Base-by-base conservation (phyloP, 768 basidiomycete genomes). In the Rhodotorula graminis region DNA sequence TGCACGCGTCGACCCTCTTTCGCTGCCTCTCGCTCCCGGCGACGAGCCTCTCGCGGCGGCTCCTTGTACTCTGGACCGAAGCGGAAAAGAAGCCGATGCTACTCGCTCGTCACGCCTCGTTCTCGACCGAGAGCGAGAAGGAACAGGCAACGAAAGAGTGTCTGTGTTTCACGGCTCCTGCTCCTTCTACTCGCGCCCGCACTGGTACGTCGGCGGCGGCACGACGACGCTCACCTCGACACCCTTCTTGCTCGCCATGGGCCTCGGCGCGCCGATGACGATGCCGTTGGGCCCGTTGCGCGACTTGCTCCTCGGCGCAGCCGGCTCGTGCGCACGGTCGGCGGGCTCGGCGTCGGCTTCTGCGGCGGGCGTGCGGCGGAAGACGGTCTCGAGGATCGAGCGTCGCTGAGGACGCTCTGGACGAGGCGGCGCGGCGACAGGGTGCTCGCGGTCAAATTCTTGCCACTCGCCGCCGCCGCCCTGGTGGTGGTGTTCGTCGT, bases 251-350 rank as follows among this genome's bases (percentile, higher is more conserved):
- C 29, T 18, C 49, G 19, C 56, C 52, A 55, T n/a, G 1, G 59
- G 59, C 55, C 47, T 47, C 16, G 71, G 71, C 25, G 65, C 61
- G 15, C 61, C 63, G 21, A 72, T 72, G 25, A 72, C 65, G 61
- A 72, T 72, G 49, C 71, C 71, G 49, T 72, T 67, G 12, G 66
- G 65, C 16, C 71, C 71, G 65, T 72, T 72, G 29, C 70, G 29
- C 46, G 46, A 25, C 61, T 47, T 33, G 25, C 19, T 40, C 16
- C 11, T 29, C 31, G 42, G 23, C 33, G 50, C 27, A 27, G 53
- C 31, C n/a, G 42, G 61, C 60, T 29, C 40, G 59, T 25, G 2
- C 21, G 50, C 40, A n/a, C 2, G 29, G n/a, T 44, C 64, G 19
- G 10, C 21, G 55, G 19, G 14, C n/a, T 40, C 21, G 31, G 33